Evolutionary conservation across 192 early-diverging fungal species (phyloP).

Genomic region (Thoreauomyces humboldtii): DNA sequence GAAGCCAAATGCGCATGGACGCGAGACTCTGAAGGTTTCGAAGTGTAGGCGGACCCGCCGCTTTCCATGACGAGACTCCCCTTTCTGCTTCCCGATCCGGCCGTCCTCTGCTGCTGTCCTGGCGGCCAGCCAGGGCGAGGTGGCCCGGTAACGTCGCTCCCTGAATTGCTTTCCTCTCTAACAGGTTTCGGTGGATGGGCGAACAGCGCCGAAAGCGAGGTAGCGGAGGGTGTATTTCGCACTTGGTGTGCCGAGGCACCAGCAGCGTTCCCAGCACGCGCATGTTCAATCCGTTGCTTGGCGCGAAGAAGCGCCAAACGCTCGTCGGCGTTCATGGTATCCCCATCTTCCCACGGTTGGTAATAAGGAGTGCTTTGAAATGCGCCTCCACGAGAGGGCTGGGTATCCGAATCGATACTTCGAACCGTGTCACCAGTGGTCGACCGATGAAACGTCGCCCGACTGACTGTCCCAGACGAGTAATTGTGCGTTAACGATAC

Average conservation of each 20-base stretch:
- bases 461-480: too few relatives aligned
- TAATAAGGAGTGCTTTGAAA: constrained; percentile 7
- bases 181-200: neutral
- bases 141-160: too few relatives aligned
- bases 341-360: constrained; percentile 14
- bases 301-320: constrained; percentile 17
- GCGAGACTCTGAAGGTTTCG: too few relatives aligned
- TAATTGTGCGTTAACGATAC: too few relatives aligned
- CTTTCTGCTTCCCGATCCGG: constrained; percentile 9
- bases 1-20: too few relatives aligned
- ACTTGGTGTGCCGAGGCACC: neutral
- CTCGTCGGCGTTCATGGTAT: constrained; percentile 21
- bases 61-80: neutral
- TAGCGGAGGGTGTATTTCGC: neutral
- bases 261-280: neutral
- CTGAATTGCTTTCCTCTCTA: too few relatives aligned
- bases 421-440: constrained; percentile 11
- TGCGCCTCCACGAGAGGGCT: neutral
- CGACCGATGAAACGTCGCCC: neutral
- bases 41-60: too few relatives aligned
- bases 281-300: constrained; percentile 19
- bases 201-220: neutral
- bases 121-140: neutral
- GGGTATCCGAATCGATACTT: constrained; percentile 19
- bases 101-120: neutral